Conservation (phyloP, 2,329 filamentous ascomycete genomes). For the Clarireedia sp. region DNA sequence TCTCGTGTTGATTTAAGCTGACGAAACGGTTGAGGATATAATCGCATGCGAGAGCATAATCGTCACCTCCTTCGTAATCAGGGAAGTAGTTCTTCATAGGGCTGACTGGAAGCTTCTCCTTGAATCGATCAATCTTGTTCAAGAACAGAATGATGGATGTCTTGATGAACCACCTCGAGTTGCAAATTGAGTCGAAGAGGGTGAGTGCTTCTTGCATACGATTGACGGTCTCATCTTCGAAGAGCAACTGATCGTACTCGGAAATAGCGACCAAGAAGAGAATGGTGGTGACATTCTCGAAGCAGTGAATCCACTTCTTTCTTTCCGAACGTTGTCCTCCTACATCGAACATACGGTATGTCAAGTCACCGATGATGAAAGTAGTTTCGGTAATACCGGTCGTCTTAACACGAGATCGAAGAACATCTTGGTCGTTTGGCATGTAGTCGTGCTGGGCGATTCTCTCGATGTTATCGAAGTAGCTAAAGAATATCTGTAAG, state of each 20-base stretch:
- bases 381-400: conserved; percentile 95
- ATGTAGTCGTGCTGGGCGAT: conserved; percentile 72
- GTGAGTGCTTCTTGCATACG: conserved; percentile 88
- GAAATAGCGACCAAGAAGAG: conserved; percentile 93
- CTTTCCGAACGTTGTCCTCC: conserved; percentile 67
- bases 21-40: conserved; percentile 99
- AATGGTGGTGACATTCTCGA: conserved; percentile 76
- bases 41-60: conserved; percentile 93
- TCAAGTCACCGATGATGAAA: conserved; percentile 86
- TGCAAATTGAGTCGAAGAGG: conserved; percentile 80
- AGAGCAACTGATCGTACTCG: conserved; percentile 91
- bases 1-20: conserved; percentile 96
- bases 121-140: conserved; percentile 87
- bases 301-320: conserved; percentile 76
- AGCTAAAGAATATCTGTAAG: conserved; percentile 44
- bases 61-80: conserved; percentile 88
- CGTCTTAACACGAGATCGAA: conserved; percentile 83
- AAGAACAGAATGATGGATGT: conserved; percentile 84
- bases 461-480: conserved; percentile 71
- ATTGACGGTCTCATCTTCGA: conserved; percentile 95
- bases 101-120: conserved; percentile 73
- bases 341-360: conserved; percentile 87
- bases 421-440: conserved; percentile 88
- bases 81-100: conserved; percentile 88
- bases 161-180: conserved; percentile 84